Base-by-base conservation (phyloP, 495 filamentous ascomycete genomes). In the Halenospora varia region DNA sequence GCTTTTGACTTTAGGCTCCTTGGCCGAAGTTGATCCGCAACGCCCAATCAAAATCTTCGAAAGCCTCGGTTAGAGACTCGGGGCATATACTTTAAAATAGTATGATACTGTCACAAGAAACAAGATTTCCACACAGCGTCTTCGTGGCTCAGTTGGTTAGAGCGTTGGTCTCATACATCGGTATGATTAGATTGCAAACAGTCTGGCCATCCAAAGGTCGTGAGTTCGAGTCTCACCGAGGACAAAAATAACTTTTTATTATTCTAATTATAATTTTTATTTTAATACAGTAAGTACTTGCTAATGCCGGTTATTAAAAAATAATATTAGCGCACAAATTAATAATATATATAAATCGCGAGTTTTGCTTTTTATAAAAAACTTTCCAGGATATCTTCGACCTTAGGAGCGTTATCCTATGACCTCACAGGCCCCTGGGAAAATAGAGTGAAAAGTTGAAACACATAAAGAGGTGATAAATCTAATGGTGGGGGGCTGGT, bases 201-300 rank as follows among this genome's bases (percentile, higher is more conserved):
- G 59, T 44, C 61, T 40, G 55, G 63, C 54, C 41, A 67, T 67
- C 63, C 64, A 64, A 72, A 70, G 68, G 70, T 70, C 70, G 68
- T 65, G 70, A 69, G 70, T 69, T 72, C 64, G 70, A 72, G 64
- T 67, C 70, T 67, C 70, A 67, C 66, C 48, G 51, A 55, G 70
- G 64, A 67, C 59, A 68, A 13, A 45, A 41, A 3, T 18, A 45
- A 51, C 56, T 55, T 48, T 24, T 53, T 48, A 44, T 59, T 58
- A 48, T 26, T 25, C 25, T 51, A 22, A 10, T 53, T 26, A n/a
- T 35, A 40, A 40, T 23, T 54, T 54, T n/a, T 45, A 9, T 45
- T 45, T n/a, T n/a, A 45, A 45, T n/a, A n/a, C n/a, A n/a, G 17
- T 45, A 45, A 45, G 42, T 45, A 45, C 42, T 45, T 17, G 42